Base-by-base conservation (phyloP, 345 rosid species). In the Trapa bicornis region DNA sequence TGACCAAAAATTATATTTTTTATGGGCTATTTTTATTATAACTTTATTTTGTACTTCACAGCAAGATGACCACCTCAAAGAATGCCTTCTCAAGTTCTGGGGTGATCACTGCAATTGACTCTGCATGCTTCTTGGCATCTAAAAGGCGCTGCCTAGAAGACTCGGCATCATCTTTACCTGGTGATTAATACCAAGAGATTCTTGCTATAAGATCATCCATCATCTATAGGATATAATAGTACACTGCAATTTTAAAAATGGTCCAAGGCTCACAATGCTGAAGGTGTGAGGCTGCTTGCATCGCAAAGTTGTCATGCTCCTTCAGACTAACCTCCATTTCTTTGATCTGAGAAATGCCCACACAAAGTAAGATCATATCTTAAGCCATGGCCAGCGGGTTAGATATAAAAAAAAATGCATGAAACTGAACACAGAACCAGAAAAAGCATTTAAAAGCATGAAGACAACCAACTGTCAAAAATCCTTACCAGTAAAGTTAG, bases 121-220 rank as follows among this genome's bases (percentile, higher is more conserved):
- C 97, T 69, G 98, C 97, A 67, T 78, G 71, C 72, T 76, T 81
- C 84, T 93, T 93, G 67, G 97, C 97, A 72, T 80, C 78, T 71
- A 81, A 69, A 47, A 93, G 88, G 71, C 68, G 79, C 66, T 64
- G 66, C 71, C 79, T 81, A 72, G 67, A 70, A 47, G 67, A 79
- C 73, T 88, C 89, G 68, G 81, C 83, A 69, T 83, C 89, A 72
- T 87, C 77, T 75, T 86, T 82, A 78, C 91, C 95, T 88, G 54
- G 60, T 45, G n/a, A 76, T 36, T 33, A 35, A 43, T 22, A 8
- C 63, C 63, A 32, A 58, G 16, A 32, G 38, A 58, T 35, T 35
- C 33, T 54, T 6, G 22, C 9, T n/a, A 54, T 32, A 58, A 9
- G 38, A 54, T n/a, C 63, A 58, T 58, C 5, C 37, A 58, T 32